Conservation (phyloP, 257 asterid genomes). For the Solanum phureja region DNA sequence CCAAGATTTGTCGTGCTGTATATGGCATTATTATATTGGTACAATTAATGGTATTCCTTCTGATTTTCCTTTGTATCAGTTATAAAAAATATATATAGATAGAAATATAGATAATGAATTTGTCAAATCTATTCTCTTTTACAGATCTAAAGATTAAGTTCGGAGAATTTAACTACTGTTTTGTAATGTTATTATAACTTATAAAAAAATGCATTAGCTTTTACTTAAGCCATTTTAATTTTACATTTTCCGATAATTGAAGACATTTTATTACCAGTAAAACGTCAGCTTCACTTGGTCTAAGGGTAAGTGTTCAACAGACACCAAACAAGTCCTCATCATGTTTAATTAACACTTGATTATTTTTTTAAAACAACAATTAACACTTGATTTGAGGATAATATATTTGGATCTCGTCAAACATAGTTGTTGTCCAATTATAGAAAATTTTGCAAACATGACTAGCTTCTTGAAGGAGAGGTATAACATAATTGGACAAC, state of each 20-base stretch:
- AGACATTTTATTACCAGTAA: neutral
- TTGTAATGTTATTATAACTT: neutral
- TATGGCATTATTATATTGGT: neutral
- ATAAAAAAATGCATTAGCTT: neutral
- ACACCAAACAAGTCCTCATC: neutral
- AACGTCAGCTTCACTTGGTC: neutral
- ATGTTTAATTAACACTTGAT: neutral
- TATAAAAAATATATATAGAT: neutral
- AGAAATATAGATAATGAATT: neutral
- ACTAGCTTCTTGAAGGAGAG: neutral
- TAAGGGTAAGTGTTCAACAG: neutral
- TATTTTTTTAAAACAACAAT: neutral
- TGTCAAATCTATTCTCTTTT: neutral
- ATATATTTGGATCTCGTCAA: neutral
- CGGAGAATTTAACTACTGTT: neutral
- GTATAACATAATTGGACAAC: neutral
- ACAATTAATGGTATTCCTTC: neutral
- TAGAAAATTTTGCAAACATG: neutral
- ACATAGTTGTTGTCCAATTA: neutral
- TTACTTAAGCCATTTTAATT: neutral
- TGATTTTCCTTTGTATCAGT: neutral
- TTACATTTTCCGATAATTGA: neutral
- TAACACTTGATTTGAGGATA: neutral
- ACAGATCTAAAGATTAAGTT: neutral
- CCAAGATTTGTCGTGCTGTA: neutral